These are phyloP conservation scores for Tolypocladium tropicale DNA, from an alignment of 2,329 filamentous ascomycete genomes.

Conservation along the genomic window DNA sequence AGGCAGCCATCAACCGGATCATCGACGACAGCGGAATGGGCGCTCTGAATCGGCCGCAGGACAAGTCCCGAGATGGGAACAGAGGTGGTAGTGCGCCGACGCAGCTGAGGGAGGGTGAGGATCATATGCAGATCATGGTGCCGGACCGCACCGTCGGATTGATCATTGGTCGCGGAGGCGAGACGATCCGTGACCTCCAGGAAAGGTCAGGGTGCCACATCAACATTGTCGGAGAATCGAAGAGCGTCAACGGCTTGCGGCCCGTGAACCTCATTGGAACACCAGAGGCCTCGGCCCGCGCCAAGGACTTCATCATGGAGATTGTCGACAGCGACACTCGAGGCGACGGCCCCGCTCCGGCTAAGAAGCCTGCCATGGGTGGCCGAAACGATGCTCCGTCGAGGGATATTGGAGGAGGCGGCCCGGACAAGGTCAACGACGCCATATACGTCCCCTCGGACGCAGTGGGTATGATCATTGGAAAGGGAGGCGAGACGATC, in stretches of 20 bases:
- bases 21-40: constrained; percentile 64
- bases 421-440: constrained; percentile 64
- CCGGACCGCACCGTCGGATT: constrained; percentile 86
- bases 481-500: constrained; percentile 88
- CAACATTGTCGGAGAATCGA: constrained; percentile 88
- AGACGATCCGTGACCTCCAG: constrained; percentile 87
- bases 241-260: constrained; percentile 80
- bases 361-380: constrained; percentile 14
- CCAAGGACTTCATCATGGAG: constrained; percentile 83
- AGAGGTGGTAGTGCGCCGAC: constrained; percentile 21
- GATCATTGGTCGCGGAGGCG: constrained; percentile 87
- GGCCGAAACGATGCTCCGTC: constrained; percentile 19
- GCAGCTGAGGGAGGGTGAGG: constrained; percentile 65
- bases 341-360: constrained; percentile 31
- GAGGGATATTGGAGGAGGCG: constrained; percentile 23
- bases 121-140: constrained; percentile 87
- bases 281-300: constrained; percentile 60
- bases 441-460: constrained; percentile 80
- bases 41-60: constrained; percentile 33
- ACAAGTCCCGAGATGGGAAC: constrained; percentile 26
- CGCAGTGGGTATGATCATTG: constrained; percentile 92
- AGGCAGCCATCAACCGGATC: constrained; percentile 74
- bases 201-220: constrained; percentile 90
- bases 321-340: constrained; percentile 87
- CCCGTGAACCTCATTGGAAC: constrained; percentile 86